A percentile compares a stretch with the other conserved stretches of the same genome.
These are phyloP conservation scores for Danielia reshetovae DNA, from an alignment of 805 yeast species.

Conservation along the genomic window DNA sequence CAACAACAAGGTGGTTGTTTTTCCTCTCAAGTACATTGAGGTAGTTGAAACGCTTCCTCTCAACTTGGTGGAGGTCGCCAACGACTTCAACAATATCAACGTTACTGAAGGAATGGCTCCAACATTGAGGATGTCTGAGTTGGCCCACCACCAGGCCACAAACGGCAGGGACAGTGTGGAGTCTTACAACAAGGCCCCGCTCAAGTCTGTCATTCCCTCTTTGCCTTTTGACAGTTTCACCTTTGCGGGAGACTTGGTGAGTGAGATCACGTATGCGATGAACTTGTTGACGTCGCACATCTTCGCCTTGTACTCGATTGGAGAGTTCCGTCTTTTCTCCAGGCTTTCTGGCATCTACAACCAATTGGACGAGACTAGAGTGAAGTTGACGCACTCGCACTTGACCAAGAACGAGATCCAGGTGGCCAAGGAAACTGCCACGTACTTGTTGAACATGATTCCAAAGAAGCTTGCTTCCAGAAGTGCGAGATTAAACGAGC, in stretches of 20 bases:
- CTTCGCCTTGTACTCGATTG: conserved; percentile 65
- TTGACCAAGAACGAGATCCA: conserved; percentile 52
- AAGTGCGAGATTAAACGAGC: conserved; percentile 36
- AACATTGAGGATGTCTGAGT: conserved; percentile 29
- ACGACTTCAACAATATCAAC: conserved; percentile 25
- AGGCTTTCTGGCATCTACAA: conserved; percentile 51
- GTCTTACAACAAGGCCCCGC: conserved; percentile 3
- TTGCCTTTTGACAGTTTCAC: conserved; percentile 49
- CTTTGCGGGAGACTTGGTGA: conserved; percentile 40
- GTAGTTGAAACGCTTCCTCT: conserved; percentile 42
- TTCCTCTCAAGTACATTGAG: conserved; percentile 56
- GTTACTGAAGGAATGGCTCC: conserved; percentile 24
- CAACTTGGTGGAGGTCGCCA: conserved; percentile 23
- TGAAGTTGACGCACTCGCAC: conserved; percentile 47
- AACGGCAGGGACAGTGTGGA: conserved; percentile 19
- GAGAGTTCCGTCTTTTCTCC: conserved; percentile 60
- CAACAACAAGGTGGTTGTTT: conserved; percentile 49
- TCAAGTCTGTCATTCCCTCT: conserved; percentile 35
- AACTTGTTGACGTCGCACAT: conserved; percentile 59
- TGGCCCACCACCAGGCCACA: conserved; percentile 20
- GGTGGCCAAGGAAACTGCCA: conserved; percentile 47
- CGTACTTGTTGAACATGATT: conserved; percentile 51
- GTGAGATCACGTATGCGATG: conserved; percentile 57
- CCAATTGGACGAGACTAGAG: conserved; percentile 55
- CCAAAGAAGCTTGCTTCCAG: conserved; percentile 54